Evolutionary conservation across 2,329 filamentous ascomycete genomes (phyloP), one percentile per base, ranked within the genome.

Genomic region (Apiospora hydei): DNA sequence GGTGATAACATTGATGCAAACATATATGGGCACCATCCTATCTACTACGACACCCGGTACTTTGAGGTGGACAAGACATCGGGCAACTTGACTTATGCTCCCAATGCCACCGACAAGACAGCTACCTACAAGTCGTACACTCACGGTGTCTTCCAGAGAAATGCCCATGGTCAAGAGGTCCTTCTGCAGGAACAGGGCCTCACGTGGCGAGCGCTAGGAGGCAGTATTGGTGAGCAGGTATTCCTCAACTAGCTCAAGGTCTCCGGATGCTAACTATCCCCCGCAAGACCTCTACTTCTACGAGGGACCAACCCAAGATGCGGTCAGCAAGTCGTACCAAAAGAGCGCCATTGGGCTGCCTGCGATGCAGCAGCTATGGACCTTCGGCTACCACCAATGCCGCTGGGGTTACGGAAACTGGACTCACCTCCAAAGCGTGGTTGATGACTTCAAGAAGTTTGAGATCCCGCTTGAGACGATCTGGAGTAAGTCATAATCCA

Each of bases 381-480:
- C 91, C 0, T 90, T 97, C 73, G 94, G 94, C 0, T 96, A 88
- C 79, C 94, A 97, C 75, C 94, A 97, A 79, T 96, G 93, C 77
- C 88, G 93, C 72, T 96, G 94, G 91, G 94, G 94, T 0, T 96
- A 96, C 79, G 84, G 87, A 51, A 94, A 93, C 77, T 94, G 92
- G 90, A 88, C 89, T 1, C 86, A 89, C 41, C 78, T 94, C 3
- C 87, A 92, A 74, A 88, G 90, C 69, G 91, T 94, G 0, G 87
- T 94, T 6, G 88, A 89, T 73, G 91, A 89, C 79, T 94, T 93
- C 81, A 88, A 86, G 47, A 84, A 85, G 68, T 88, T 89, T 53
- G 82, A 85, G 21, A 94, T 95, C 71, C 92, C 92, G 0, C 83
- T 94, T 0, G 93, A 95, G 80, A 92, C 91, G 2, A 91, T 94